Percentiles rank a stretch among this genome's conserved stretches.
Evolutionary conservation across 192 early-diverging fungal genomes (phyloP).

Genomic region (Gaertneriomyces sp.): DNA sequence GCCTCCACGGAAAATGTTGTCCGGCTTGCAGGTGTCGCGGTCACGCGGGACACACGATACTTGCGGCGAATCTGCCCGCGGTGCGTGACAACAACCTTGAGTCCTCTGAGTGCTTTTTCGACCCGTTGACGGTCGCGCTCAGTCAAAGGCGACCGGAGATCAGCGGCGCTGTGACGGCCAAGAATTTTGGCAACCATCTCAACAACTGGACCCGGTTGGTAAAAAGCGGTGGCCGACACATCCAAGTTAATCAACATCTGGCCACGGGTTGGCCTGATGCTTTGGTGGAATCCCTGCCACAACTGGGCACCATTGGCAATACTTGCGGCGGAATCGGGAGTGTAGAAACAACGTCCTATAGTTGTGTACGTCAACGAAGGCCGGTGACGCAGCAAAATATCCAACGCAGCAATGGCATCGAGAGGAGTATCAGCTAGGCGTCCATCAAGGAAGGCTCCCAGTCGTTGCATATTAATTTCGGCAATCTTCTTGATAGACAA

Average conservation of each 20-base stretch:
- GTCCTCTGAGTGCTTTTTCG: conserved; percentile 44
- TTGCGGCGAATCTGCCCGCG: conserved; percentile 66
- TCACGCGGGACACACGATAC: conserved; percentile 69
- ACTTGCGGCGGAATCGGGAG: conserved; percentile 52
- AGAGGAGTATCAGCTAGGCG: conserved; percentile 43
- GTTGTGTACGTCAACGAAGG: conserved; percentile 76
- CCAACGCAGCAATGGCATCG: conserved; percentile 56
- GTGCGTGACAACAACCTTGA: conserved; percentile 53
- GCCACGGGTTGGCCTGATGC: conserved; percentile 72
- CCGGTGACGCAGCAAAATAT: conserved; percentile 78
- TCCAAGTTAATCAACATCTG: conserved; percentile 57
- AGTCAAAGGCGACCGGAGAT: conserved; percentile 42
- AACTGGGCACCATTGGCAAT: conserved; percentile 79
- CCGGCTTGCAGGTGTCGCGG: conserved; percentile 55
- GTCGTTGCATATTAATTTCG: conserved; percentile 58
- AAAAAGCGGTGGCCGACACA: conserved; percentile 60
- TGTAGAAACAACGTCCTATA: conserved; percentile 89
- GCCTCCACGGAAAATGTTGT: conserved; percentile 64
- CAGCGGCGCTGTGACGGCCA: conserved; percentile 41
- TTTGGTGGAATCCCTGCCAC: conserved; percentile 92
- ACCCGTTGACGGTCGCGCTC: conserved; percentile 50
- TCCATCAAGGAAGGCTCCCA: conserved; percentile 46
- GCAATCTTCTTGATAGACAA: conserved; percentile 63
- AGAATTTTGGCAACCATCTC: conserved; percentile 70
- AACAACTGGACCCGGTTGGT: conserved; percentile 61